phyloP scores from a whole-genome alignment of 2,329 filamentous ascomycete genomes.

The Neofusicoccum parvum region DNA sequence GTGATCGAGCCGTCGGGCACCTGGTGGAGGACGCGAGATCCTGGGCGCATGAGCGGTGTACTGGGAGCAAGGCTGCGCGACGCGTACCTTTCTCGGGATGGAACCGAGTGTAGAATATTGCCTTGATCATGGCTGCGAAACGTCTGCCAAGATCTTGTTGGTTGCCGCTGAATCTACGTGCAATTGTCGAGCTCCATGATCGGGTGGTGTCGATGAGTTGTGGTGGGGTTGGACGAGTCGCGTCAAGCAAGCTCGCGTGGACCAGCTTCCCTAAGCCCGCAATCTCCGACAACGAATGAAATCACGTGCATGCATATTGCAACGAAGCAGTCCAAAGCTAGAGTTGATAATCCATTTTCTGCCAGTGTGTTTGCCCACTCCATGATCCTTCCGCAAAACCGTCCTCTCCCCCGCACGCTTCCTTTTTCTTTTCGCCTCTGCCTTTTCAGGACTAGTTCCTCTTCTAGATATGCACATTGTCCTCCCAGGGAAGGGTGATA shows the following conservation, averaged over 20 bases:
- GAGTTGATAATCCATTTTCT: background rate
- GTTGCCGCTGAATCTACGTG: background rate
- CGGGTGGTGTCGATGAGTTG: background rate
- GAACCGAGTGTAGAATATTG: conserved; percentile 69
- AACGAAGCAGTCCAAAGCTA: background rate
- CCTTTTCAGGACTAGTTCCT: background rate
- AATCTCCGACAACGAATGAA: conserved; percentile 1
- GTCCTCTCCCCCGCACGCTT: too few species aligned
- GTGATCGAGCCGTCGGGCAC: conserved; percentile 63
- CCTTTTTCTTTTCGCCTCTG: background rate
- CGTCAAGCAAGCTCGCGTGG: background rate
- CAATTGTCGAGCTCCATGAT: background rate
- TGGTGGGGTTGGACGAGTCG: background rate
- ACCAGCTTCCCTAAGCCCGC: background rate
- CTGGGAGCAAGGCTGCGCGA: background rate
- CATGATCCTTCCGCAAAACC: background rate
- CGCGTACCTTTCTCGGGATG: conserved; percentile 55
- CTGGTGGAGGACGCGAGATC: conserved; percentile 65
- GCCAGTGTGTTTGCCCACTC: background rate
- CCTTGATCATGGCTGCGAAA: conserved; percentile 55
- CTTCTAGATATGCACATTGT: background rate
- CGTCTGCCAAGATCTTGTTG: background rate
- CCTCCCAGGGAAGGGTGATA: background rate
- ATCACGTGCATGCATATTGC: background rate
- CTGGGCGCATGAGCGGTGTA: conserved; percentile 40